Percentiles rank a stretch among this genome's conserved stretches.
Conservation (phyloP, 129 eudicot genomes). For the Helianthus tuberosus region DNA sequence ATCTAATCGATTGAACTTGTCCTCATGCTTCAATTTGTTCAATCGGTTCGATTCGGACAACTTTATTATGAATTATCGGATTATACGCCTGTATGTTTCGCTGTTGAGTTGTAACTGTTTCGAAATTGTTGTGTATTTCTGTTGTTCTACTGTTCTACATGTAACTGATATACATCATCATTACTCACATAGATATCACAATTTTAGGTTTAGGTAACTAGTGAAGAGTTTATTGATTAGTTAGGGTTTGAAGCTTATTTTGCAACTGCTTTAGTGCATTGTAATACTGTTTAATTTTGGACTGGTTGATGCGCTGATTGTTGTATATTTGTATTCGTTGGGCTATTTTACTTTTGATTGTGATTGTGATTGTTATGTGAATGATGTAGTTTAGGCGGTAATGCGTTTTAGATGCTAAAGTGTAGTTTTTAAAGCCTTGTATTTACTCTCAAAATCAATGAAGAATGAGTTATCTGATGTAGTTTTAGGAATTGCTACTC, state of each 20-base stretch:
- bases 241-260: slow-evolving; percentile 24
- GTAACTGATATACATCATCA: not conserved
- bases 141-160: not conserved
- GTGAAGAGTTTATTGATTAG: not conserved
- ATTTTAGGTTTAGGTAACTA: not conserved
- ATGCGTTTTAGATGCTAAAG: not conserved
- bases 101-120: not conserved
- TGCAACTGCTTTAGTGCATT: slow-evolving; percentile 1
- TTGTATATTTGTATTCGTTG: slow-evolving; percentile 4
- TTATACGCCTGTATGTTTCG: not conserved
- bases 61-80: not conserved
- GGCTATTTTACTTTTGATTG: slow-evolving; percentile 4
- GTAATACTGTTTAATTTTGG: not conserved
- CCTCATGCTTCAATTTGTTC: no score
- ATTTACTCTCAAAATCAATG: not conserved
- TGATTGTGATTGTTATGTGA: slow-evolving; percentile 11
- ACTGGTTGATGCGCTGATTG: slow-evolving; percentile 1
- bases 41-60: not conserved
- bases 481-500: not conserved
- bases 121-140: slow-evolving; percentile 2
- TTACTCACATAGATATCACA: not conserved
- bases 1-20: not conserved
- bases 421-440: slow-evolving; percentile 1
- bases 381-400: not conserved
- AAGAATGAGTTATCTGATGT: not conserved